Percentiles rank a stretch among this genome's conserved stretches.
Conservation (phyloP, 2,329 filamentous ascomycete genomes). For the Colletotrichum truncatum region DNA sequence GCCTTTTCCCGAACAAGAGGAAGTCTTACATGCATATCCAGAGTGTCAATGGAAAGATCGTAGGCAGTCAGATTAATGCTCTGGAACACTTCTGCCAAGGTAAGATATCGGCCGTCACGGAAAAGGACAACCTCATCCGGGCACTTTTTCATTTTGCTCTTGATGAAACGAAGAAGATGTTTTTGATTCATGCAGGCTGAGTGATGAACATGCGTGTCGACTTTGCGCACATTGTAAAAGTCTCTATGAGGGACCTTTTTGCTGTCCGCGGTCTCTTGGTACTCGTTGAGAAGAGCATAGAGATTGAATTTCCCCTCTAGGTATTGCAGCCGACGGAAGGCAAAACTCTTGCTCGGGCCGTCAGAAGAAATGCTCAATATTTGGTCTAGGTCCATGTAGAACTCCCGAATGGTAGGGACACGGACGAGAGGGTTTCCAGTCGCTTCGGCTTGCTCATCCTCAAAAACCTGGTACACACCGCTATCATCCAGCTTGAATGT, state of each 20-base stretch:
- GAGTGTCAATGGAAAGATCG: slow-evolving; percentile 95
- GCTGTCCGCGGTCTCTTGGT: slow-evolving; percentile 96
- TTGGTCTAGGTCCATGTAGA: slow-evolving; percentile 92
- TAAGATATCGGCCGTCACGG: slow-evolving; percentile 91
- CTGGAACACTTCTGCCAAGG: slow-evolving; percentile 91
- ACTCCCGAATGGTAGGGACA: slow-evolving; percentile 93
- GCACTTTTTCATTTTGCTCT: slow-evolving; percentile 99
- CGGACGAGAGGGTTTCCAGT: slow-evolving; percentile 76
- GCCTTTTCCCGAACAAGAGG: too few species aligned
- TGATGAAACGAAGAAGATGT: slow-evolving; percentile 97
- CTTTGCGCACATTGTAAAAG: slow-evolving; percentile 99
- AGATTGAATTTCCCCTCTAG: slow-evolving; percentile 97
- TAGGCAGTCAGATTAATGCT: slow-evolving; percentile 98
- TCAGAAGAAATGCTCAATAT: slow-evolving; percentile 92
- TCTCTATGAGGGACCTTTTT: slow-evolving; percentile 98
- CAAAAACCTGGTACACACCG: slow-evolving; percentile 93
- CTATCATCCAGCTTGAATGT: slow-evolving; percentile 82
- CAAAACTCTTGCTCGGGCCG: slow-evolving; percentile 96
- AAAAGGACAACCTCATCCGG: slow-evolving; percentile 93
- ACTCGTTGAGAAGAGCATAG: slow-evolving; percentile 92
- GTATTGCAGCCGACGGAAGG: slow-evolving; percentile 93
- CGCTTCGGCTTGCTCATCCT: slow-evolving; percentile 69
- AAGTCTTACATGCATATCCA: slow-evolving; percentile 92
- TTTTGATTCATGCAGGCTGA: slow-evolving; percentile 99
- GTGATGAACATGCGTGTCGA: slow-evolving; percentile 98